A percentile compares a stretch with the other conserved stretches of the same genome.
phyloP scores from a whole-genome alignment of 139 green algal genomes.

The Tetradesmus obliquus region DNA sequence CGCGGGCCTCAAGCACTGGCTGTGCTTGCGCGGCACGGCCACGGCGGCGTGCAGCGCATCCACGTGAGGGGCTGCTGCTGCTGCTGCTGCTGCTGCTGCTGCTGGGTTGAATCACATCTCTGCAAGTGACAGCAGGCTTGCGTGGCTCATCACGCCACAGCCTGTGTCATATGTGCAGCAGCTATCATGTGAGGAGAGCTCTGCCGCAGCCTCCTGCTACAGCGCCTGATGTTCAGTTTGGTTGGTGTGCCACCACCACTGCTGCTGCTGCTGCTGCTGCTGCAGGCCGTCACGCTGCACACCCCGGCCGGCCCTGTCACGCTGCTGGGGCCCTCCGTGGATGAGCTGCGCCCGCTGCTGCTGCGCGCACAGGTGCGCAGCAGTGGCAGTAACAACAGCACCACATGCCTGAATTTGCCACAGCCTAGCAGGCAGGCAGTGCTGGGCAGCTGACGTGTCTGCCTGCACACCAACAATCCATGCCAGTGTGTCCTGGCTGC shows the following conservation, averaged over 20 bases:
- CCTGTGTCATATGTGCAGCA: neutral
- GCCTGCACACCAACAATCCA: no score
- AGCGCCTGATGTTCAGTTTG: neutral
- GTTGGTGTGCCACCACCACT: neutral
- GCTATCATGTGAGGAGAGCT: neutral
- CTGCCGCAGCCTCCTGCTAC: neutral
- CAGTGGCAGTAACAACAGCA: no score
- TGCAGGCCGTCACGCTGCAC: neutral
- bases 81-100: neutral
- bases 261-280: neutral
- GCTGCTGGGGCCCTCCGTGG: neutral
- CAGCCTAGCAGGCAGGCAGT: no score
- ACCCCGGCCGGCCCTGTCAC: neutral
- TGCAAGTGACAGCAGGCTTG: neutral
- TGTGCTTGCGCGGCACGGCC: neutral
- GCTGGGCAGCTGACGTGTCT: no score
- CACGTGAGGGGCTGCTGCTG: neutral
- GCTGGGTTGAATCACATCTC: neutral
- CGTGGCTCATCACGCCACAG: neutral
- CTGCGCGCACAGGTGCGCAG: neutral
- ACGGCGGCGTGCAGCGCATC: neutral
- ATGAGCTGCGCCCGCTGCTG: constrained; percentile 24
- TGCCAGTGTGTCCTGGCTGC: no score
- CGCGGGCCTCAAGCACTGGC: neutral
- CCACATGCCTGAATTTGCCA: no score